A percentile compares a stretch with the other conserved stretches of the same genome.
Conservation (phyloP, 257 asterid genomes). For the Plantago major region DNA sequence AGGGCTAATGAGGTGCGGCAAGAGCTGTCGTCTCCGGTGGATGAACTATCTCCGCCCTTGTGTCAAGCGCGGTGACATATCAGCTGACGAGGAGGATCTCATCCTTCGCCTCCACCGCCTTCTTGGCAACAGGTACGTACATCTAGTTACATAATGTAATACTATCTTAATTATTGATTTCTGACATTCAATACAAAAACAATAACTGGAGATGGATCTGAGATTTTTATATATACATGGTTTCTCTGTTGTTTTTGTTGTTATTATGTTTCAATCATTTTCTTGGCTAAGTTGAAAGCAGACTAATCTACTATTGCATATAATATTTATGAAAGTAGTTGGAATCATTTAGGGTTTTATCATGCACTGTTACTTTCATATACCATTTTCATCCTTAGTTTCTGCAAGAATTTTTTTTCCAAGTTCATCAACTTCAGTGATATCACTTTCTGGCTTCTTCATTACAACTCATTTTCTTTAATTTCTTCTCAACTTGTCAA, state of each 20-base stretch:
- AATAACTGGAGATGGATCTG: neutral
- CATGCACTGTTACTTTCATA: slow-evolving; percentile 1
- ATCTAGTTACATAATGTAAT: neutral
- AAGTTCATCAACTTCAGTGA: neutral
- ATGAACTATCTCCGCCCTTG: slow-evolving; percentile 68
- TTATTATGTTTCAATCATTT: neutral
- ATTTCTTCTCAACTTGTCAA: neutral
- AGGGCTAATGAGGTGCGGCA: slow-evolving; percentile 29
- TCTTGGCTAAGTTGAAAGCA: neutral
- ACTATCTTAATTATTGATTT: neutral
- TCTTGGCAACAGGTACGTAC: slow-evolving; percentile 60
- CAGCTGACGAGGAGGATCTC: slow-evolving; percentile 74
- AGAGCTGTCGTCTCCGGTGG: slow-evolving; percentile 48
- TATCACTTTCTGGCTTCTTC: neutral
- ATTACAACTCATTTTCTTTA: neutral
- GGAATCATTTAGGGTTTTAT: neutral
- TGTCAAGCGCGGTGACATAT: slow-evolving; percentile 53
- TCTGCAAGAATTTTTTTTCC: neutral
- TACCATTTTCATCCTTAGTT: neutral
- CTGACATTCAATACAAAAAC: neutral
- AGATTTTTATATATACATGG: neutral
- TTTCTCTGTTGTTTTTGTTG: neutral
- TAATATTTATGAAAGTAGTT: slow-evolving; percentile 2
- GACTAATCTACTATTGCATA: neutral
- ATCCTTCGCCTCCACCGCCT: slow-evolving; percentile 84